Percentiles rank a stretch among this genome's conserved stretches.
Conservation (phyloP, 208 protist genomes). For the Leishmania amazonensis region DNA sequence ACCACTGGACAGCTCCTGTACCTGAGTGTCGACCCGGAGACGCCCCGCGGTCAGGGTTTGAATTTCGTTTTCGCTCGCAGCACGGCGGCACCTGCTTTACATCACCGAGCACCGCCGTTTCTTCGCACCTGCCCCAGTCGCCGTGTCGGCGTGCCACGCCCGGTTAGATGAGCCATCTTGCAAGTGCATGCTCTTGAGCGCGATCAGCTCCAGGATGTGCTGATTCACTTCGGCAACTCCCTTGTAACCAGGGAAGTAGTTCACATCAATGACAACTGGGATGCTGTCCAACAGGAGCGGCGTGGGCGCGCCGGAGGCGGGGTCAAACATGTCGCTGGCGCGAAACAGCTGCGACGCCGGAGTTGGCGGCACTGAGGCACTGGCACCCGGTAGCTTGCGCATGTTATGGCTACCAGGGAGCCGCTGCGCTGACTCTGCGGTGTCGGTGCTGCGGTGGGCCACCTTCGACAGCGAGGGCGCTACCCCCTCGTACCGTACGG, state of each 20-base stretch:
- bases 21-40: background rate
- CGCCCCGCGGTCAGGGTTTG: background rate
- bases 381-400: background rate
- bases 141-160: background rate
- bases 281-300: slow-evolving; percentile 47
- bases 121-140: background rate
- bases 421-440: background rate
- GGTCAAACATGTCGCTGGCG: slow-evolving; percentile 64
- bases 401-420: background rate
- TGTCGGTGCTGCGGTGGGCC: background rate
- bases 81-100: background rate
- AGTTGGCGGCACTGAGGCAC: background rate
- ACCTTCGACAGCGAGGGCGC: background rate
- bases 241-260: slow-evolving; percentile 89
- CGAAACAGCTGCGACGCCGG: slow-evolving; percentile 13
- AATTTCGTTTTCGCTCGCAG: background rate
- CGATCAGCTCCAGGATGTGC: slow-evolving; percentile 54
- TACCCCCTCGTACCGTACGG: slow-evolving; percentile 17
- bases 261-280: slow-evolving; percentile 80
- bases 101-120: slow-evolving; percentile 17
- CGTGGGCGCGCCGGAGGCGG: slow-evolving; percentile 53
- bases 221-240: slow-evolving; percentile 51
- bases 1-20: background rate
- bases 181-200: background rate
- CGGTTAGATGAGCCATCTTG: background rate